phyloP scores from a whole-genome alignment of 257 asterid species.

The Plantago ovata region DNA sequence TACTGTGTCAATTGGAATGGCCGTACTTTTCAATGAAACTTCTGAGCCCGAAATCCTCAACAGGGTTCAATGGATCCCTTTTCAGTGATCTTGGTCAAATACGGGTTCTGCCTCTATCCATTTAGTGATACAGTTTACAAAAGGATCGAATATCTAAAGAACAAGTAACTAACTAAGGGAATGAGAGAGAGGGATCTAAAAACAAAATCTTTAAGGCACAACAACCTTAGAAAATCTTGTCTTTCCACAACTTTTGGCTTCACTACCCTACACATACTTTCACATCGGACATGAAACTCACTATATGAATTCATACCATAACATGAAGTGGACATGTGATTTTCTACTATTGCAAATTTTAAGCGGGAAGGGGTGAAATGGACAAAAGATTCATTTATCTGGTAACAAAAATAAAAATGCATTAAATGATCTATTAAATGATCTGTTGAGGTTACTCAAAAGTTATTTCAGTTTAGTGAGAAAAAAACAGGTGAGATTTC shows the following conservation, averaged over 20 bases:
- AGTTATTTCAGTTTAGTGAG: background rate
- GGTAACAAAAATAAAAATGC: background rate
- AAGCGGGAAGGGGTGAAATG: background rate
- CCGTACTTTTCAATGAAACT: slow-evolving; percentile 48
- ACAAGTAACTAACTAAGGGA: background rate
- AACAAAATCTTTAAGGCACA: too few species aligned
- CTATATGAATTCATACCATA: too few species aligned
- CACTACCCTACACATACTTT: too few species aligned
- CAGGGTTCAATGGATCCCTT: slow-evolving; percentile 71
- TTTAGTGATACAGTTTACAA: background rate
- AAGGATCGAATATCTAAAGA: too few species aligned
- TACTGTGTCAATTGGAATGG: slow-evolving; percentile 73
- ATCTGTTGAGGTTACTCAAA: background rate
- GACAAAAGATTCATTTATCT: background rate
- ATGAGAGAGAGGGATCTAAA: too few species aligned
- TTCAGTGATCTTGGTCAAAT: slow-evolving; percentile 58
- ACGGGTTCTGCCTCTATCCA: slow-evolving; percentile 67
- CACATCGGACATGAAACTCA: too few species aligned
- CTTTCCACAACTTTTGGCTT: too few species aligned
- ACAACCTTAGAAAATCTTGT: too few species aligned
- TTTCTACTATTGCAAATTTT: too few species aligned
- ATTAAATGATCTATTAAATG: too few species aligned
- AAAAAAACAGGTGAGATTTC: background rate
- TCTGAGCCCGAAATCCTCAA: slow-evolving; percentile 52
- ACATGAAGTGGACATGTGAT: too few species aligned